Base-by-base conservation (phyloP, 2,329 filamentous ascomycete genomes). In the Fusarium metavorans region DNA sequence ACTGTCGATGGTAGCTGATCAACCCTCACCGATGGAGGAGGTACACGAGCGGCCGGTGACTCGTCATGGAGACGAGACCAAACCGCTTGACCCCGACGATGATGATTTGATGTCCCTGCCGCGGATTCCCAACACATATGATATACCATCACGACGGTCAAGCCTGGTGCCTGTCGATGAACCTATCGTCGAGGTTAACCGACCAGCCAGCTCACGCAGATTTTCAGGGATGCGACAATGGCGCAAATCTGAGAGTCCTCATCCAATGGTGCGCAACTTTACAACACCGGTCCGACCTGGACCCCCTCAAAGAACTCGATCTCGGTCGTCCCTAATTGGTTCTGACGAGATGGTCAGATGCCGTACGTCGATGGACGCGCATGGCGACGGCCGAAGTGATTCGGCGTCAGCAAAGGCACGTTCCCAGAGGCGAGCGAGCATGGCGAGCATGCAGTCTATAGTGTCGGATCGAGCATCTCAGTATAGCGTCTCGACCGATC, bases 1-100 rank as follows among this genome's bases (percentile, higher is more conserved):
- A 2, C 80, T 90, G 11, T 91, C 89, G 1, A 85, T 88, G 56
- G 88, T 90, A 3, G 80, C 86, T 61, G 89, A 91, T 67, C 85
- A 88, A 54, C 87, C 88, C 0, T 88, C 88, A 0, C 77, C 77
- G 4, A 73, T 79, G 76, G 76, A 78, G 18, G 77, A 78, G 11
- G 68, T 78, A 13, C 73, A 79, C 2, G 76, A 80, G 27, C 75
- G 81, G 20, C 81, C 82, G 23, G 79, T 79, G 8, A 83, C 77
- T 9, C 76, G 77, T 2, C 77, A 79, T 13, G 77, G 77, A 20
- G 76, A 77, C 35, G 77, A 79, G 30, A 76, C 68, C 14, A 67
- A 60, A 10, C 45, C 60, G 3, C 60, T 54, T 18, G 64, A 72
- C 6, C 65, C 66, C 1, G 52, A 43, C 27, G 74, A 74, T 27